These are phyloP conservation scores for Grosmannia penicillata DNA, from an alignment of 2,329 filamentous ascomycete species.

Conservation along the genomic window DNA sequence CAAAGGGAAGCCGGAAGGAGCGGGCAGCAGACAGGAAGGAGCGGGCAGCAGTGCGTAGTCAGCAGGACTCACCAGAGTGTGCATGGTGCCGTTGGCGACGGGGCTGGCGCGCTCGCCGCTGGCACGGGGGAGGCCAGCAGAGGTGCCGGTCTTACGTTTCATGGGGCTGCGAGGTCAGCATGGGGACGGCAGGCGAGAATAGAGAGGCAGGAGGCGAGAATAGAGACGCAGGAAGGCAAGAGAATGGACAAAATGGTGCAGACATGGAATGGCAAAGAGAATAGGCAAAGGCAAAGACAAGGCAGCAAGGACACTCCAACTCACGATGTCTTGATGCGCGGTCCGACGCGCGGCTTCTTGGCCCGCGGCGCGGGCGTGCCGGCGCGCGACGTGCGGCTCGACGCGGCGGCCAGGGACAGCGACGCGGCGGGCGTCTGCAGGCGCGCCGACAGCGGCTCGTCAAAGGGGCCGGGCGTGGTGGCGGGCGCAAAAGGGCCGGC, in stretches of 20 bases:
- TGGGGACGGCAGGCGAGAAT: too few relatives aligned
- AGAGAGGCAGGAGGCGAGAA: slow-evolving; percentile 4
- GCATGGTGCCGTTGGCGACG: slow-evolving; percentile 36
- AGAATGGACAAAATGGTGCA: too few relatives aligned
- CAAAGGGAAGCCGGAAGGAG: slow-evolving; percentile 2
- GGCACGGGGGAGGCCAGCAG: slow-evolving; percentile 52
- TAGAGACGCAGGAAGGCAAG: too few relatives aligned
- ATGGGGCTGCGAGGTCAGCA: slow-evolving; percentile 41
- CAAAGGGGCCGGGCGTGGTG: slow-evolving; percentile 27
- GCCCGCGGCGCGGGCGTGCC: slow-evolving; percentile 42
- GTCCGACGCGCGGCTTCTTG: slow-evolving; percentile 46
- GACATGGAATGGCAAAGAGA: too few relatives aligned
- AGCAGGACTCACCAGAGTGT: slow-evolving; percentile 37
- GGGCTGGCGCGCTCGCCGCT: slow-evolving; percentile 51
- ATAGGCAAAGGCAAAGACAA: slow-evolving; percentile 6
- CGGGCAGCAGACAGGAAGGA: background rate
- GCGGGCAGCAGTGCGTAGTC: too few relatives aligned
- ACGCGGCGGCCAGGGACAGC: slow-evolving; percentile 23
- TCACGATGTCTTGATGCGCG: slow-evolving; percentile 57
- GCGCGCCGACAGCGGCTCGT: slow-evolving; percentile 10
- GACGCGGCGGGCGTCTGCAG: slow-evolving; percentile 7
- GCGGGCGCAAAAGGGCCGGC: slow-evolving; percentile 42
- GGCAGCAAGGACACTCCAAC: slow-evolving; percentile 25
- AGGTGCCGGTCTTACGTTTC: slow-evolving; percentile 58
- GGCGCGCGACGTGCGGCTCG: slow-evolving; percentile 41